A percentile compares a stretch with the other conserved stretches of the same genome.
phyloP scores from a whole-genome alignment of 805 yeast genomes.

The Wickerhamiella parazyma region DNA sequence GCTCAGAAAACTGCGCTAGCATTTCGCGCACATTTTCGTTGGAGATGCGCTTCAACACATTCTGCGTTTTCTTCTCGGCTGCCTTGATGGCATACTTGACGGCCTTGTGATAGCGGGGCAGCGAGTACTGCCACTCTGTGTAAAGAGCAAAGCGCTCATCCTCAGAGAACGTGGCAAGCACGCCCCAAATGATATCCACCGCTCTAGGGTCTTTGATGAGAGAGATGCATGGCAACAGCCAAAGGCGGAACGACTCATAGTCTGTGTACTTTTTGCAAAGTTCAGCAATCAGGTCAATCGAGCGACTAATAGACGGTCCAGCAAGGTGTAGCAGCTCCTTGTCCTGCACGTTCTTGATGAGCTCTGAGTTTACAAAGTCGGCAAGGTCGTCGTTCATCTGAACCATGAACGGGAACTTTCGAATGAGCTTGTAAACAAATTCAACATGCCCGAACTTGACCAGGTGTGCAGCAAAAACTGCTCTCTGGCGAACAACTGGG shows the following conservation, averaged over 20 bases:
- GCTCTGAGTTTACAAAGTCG: background rate
- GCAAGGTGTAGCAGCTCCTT: background rate
- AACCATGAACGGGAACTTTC: conserved; percentile 6
- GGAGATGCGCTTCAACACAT: conserved; percentile 64
- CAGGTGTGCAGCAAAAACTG: background rate
- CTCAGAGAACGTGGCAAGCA: conserved; percentile 1
- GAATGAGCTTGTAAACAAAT: background rate
- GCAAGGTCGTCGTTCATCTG: background rate
- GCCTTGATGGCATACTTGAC: conserved; percentile 5
- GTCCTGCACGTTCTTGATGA: background rate
- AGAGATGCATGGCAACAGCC: conserved; percentile 6
- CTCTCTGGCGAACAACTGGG: background rate
- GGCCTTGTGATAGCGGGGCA: background rate
- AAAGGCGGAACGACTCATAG: conserved; percentile 1
- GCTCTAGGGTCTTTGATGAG: background rate
- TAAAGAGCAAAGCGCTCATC: conserved; percentile 5
- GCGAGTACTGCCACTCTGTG: conserved; percentile 8
- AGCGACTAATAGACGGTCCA: conserved; percentile 1
- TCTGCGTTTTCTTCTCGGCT: conserved; percentile 69
- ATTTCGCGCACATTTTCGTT: conserved; percentile 61
- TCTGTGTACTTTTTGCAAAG: background rate
- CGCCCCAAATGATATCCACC: conserved; percentile 1
- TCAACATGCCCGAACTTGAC: background rate
- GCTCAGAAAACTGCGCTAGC: conserved; percentile 58
- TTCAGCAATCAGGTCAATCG: background rate